Percentiles rank a stretch among this genome's conserved stretches.
Conservation (phyloP, 1,139 yeast genomes). For the Yamadazyma dushanensis region DNA sequence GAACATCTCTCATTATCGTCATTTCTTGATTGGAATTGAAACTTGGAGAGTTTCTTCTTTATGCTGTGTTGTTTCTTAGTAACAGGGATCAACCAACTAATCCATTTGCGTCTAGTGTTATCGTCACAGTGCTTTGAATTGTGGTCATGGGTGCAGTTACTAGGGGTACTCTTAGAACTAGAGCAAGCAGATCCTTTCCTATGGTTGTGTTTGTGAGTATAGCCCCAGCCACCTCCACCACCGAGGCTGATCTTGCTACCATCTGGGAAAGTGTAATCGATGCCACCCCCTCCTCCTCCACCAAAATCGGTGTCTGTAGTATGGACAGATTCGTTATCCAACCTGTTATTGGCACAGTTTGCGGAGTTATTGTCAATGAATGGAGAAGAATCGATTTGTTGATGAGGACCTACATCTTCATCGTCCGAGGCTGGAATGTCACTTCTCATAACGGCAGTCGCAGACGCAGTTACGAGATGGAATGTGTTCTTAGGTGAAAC, state of each 20-base stretch:
- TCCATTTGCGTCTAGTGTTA: slow-evolving; percentile 1
- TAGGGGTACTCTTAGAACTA: not conserved
- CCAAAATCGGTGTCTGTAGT: slow-evolving; percentile 20
- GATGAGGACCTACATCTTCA: not conserved
- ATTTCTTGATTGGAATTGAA: slow-evolving; percentile 8
- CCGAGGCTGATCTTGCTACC: slow-evolving; percentile 27
- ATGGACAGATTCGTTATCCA: slow-evolving; percentile 9
- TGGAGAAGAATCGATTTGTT: slow-evolving; percentile 1
- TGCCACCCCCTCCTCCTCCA: slow-evolving; percentile 29
- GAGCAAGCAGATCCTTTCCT: slow-evolving; percentile 5
- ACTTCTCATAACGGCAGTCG: slow-evolving; percentile 24
- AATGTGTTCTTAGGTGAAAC: slow-evolving; percentile 44
- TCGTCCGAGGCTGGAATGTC: slow-evolving; percentile 8
- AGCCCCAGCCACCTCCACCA: slow-evolving; percentile 31
- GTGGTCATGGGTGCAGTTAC: too few relatives aligned
- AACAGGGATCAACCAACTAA: slow-evolving; percentile 14
- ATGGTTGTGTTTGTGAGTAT: slow-evolving; percentile 13
- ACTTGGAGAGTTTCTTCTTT: slow-evolving; percentile 14
- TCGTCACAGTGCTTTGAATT: slow-evolving; percentile 3
- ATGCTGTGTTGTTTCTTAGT: slow-evolving; percentile 7
- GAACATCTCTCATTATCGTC: not conserved
- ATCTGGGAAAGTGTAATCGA: slow-evolving; percentile 23
- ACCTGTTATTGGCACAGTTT: slow-evolving; percentile 3
- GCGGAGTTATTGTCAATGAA: slow-evolving; percentile 1
- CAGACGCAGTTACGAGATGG: slow-evolving; percentile 34